A percentile compares a stretch with the other conserved stretches of the same genome.
These are phyloP conservation scores for Senna tora DNA, from an alignment of 306 rosid species.

Conservation along the genomic window DNA sequence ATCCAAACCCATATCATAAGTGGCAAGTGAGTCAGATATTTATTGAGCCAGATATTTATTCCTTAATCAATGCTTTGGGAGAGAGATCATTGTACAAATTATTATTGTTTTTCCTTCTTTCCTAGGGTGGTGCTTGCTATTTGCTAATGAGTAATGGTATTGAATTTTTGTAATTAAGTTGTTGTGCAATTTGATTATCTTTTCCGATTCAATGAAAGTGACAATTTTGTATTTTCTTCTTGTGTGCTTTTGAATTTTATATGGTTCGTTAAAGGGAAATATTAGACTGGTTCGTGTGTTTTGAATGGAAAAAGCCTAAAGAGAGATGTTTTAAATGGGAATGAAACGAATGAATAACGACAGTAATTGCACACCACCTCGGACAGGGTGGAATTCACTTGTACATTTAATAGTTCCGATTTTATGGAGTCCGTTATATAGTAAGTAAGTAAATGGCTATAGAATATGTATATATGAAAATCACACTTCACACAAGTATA, in stretches of 20 bases:
- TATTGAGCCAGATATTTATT: too few relatives aligned
- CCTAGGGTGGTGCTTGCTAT: neutral
- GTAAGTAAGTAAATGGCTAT: too few relatives aligned
- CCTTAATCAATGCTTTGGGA: neutral
- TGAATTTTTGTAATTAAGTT: neutral
- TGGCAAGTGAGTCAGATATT: too few relatives aligned
- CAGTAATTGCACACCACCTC: neutral
- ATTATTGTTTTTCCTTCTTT: too few relatives aligned
- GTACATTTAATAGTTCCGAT: too few relatives aligned
- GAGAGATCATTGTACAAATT: neutral
- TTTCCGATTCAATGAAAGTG: neutral
- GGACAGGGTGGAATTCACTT: too few relatives aligned
- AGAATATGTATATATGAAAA: too few relatives aligned
- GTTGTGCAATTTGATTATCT: constrained; percentile 3
- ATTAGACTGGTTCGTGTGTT: neutral
- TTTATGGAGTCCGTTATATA: too few relatives aligned
- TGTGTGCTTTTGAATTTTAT: neutral
- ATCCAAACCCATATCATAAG: too few relatives aligned
- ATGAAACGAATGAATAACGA: neutral
- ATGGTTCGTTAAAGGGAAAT: neutral
- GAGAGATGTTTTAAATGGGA: neutral
- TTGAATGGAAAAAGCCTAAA: neutral
- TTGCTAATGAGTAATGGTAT: too few relatives aligned
- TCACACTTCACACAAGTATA: too few relatives aligned
- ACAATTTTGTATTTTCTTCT: neutral